Base-by-base conservation (phyloP, 495 filamentous ascomycete genomes). In the Massariosphaeria phaeospora region DNA sequence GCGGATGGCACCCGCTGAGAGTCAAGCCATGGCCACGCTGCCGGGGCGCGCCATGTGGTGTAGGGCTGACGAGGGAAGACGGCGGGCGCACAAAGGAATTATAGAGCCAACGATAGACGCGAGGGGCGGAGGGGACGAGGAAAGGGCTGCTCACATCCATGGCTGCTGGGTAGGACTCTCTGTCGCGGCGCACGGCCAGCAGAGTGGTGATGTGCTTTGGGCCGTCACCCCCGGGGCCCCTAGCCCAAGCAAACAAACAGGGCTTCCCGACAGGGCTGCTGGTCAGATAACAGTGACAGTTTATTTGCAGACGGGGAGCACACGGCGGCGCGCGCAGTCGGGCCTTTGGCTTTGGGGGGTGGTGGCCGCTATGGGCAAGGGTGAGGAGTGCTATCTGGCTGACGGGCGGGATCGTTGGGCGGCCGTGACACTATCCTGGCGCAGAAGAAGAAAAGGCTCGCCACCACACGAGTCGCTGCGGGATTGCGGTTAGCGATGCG, bases 141-240 rank as follows among this genome's bases (percentile, higher is more conserved):
- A 52, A 59, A 52, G 39, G 42, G 56, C 33, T 41, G 23, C 57
- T 61, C 45, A 61, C 57, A 50, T 61, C 57, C 57, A 61, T 61
- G 43, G 34, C 43, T n/a, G n/a, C n/a, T 55, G 48, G 57, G 44
- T 55, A 55, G 57, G 29, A 55, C 44, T 55, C 35, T 46, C 20
- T 7, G 7, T 21, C 21, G 18, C 40, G 35, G 31, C 40, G 57
- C 57, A 61, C 57, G 57, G 57, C 44, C 51, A 47, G 51, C 50
- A 23, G n/a, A n/a, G 24, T 48, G 35, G 49, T 48, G 56, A 59
- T 59, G 49, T 54, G 56, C 48, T 59, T 59, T 59, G 56, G 56
- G 56, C 56, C 56, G 56, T 38, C 9, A 31, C 48, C 55, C 47
- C 55, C 47, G n/a, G 36, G 36, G 50, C 56, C 56, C 55, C 24